phyloP scores from a whole-genome alignment of 2,329 filamentous ascomycete genomes.

The Scortechinia acanthostroma region DNA sequence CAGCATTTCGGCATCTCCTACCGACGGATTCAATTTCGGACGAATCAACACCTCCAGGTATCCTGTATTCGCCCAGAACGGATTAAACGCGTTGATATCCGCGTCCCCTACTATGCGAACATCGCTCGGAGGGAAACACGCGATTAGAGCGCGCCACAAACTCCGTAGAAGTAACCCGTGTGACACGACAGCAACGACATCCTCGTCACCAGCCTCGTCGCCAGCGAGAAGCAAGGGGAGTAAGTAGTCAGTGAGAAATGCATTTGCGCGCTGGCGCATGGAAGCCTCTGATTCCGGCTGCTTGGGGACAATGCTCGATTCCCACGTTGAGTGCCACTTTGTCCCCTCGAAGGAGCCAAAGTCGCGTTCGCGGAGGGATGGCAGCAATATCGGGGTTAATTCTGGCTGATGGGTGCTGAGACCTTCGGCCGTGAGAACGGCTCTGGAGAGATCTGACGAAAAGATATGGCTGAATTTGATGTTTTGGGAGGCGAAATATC shows the following conservation, averaged over 20 bases:
- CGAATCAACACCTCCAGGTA: conserved; percentile 24
- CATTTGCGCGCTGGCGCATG: conserved; percentile 20
- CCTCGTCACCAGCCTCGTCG: neutral
- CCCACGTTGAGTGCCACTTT: too few species aligned
- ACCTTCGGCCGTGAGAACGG: conserved; percentile 58
- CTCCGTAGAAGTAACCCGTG: neutral
- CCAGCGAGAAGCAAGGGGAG: neutral
- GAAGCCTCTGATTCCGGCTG: conserved; percentile 8
- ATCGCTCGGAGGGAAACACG: neutral
- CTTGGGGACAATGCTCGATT: conserved; percentile 16
- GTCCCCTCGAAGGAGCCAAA: conserved; percentile 68
- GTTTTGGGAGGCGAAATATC: conserved; percentile 39
- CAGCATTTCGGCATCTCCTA: conserved; percentile 11
- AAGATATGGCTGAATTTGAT: conserved; percentile 55
- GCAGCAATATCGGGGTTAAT: conserved; percentile 11
- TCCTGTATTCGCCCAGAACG: conserved; percentile 32
- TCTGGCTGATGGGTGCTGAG: conserved; percentile 40
- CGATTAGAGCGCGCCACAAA: neutral
- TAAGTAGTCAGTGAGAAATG: conserved; percentile 11
- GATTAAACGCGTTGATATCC: neutral
- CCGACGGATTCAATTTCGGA: neutral
- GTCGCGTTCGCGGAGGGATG: conserved; percentile 63
- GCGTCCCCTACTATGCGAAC: neutral
- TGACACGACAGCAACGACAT: too few species aligned
- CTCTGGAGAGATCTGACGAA: conserved; percentile 71